Percentiles rank a stretch among this genome's conserved stretches.
Conservation (phyloP, 208 protist species). For the Leishmania martiniquensis region DNA sequence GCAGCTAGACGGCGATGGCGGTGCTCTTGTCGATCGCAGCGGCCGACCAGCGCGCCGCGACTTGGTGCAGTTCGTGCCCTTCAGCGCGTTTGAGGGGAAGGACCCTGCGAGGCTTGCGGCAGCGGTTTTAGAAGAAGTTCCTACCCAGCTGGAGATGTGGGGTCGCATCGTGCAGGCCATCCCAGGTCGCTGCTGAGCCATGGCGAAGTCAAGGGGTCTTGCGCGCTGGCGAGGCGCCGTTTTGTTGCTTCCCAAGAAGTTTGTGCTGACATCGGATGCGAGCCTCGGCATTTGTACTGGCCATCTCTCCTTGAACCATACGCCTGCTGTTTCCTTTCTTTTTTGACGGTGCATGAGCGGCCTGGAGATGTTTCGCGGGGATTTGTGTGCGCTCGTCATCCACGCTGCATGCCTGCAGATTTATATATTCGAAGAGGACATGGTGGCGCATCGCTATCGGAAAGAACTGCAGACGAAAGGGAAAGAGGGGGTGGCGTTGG, state of each 20-base stretch:
- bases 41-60: slow-evolving; percentile 33
- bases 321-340: not conserved
- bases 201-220: not conserved
- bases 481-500: too few species aligned
- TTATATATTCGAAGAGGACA: not conserved
- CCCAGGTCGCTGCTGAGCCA: not conserved
- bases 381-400: not conserved
- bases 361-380: too few species aligned
- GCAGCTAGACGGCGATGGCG: slow-evolving; percentile 91
- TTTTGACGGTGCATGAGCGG: not conserved
- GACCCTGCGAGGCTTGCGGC: slow-evolving; percentile 43
- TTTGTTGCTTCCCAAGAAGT: not conserved
- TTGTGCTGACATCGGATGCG: not conserved
- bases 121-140: slow-evolving; percentile 56
- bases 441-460: too few species aligned
- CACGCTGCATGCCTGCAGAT: not conserved
- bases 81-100: slow-evolving; percentile 43
- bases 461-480: too few species aligned
- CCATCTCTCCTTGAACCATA: not conserved
- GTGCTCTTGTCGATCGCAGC: slow-evolving; percentile 17
- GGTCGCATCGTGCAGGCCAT: not conserved
- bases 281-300: not conserved
- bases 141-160: slow-evolving; percentile 47
- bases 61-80: slow-evolving; percentile 81
- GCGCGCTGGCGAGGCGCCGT: not conserved